Base-by-base conservation (phyloP, 805 yeast species). In the Pichia insulana region DNA sequence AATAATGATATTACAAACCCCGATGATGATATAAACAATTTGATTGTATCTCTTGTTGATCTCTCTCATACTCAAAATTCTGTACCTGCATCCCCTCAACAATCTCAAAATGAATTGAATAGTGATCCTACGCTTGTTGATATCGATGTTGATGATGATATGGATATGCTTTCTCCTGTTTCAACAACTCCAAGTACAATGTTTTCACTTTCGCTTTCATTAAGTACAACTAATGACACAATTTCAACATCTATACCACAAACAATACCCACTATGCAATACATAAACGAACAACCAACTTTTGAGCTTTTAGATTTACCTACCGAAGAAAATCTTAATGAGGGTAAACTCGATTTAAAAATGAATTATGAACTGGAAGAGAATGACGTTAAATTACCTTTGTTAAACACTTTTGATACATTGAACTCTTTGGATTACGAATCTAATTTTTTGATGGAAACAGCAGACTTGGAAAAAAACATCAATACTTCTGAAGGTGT, bases 1-100 rank as follows among this genome's bases (percentile, higher is more conserved):
- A 22, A 5, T 22, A 22, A 22, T 22, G 25, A 22, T 8, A 5
- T 22, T 22, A 22, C 25, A 22, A 22, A 22, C 25, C 25, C 5
- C 25, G 25, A 22, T 45, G 60, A 59, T 35, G 67, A 62, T 39
- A 60, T 62, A 19, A 61, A 62, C 44, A 64, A 62, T 49, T 51
- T 62, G 25, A 61, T 62, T 31, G 54, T 59, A 20, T 62, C 67
- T 7, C 44, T 62, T 41, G 51, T 62, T 11, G 67, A 62, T 46
- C 50, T 62, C 31, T 60, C 51, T 36, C 64, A 58, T 42, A 52
- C 62, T 4, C 46, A 42, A 30, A 36, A 39, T 15, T 20, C 39
- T 10, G 11, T 7, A 36, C 26, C 8, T 11, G 7, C 22, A n/a
- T 28, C 32, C 30, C 37, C 44, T 11, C 44, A 40, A n/a, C 16